Evolutionary conservation across 1,139 yeast genomes (phyloP), one percentile per base, ranked within the genome.

Genomic region (Nakaseomyces sp.): DNA sequence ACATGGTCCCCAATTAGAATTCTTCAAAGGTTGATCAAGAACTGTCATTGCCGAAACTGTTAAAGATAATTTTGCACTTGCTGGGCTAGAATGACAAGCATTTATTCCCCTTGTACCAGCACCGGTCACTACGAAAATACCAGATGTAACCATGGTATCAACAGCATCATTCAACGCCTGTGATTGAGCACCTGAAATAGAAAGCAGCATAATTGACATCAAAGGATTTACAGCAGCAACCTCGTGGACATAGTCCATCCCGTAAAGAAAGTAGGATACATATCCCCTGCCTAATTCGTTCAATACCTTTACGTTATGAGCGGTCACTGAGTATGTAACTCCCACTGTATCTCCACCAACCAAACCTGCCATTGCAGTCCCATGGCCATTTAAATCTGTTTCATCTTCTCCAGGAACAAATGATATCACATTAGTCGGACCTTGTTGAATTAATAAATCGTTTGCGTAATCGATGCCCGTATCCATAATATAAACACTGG

Each of bases 341-440:
- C 94, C 94, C 56, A 79, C 83, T 5, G 5, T 5, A 50, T 73
- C 71, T n/a, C 91, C 81, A 35, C 80, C 93, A 58, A 83, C 81
- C 41, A 87, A 81, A 67, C 93, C 94, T 16, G 93, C 91, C 73
- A 89, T 82, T 63, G 84, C 93, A 47, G 93, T 82, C 50, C 74
- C 74, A 69, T 91, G 98, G 45, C 97, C 98, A 63, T 89, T 89
- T 45, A 95, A 95, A 64, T 91, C 97, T 43, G 70, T 64, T 58
- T 88, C 95, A 43, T 72, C 74, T 61, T 89, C 96, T 54, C 87
- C 91, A 38, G 67, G 60, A 45, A 97, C 96, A 53, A 91, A 96
- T 87, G 57, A 81, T 77, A 58, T 97, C 97, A 96, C 96, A 89
- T 40, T 57, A 60, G 3, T 6, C 7, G 33, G 2, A 50, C 96